A percentile compares a stretch with the other conserved stretches of the same genome.
These are phyloP conservation scores for Fusarium euwallaceae DNA, from an alignment of 2,329 filamentous ascomycete species.

Conservation along the genomic window DNA sequence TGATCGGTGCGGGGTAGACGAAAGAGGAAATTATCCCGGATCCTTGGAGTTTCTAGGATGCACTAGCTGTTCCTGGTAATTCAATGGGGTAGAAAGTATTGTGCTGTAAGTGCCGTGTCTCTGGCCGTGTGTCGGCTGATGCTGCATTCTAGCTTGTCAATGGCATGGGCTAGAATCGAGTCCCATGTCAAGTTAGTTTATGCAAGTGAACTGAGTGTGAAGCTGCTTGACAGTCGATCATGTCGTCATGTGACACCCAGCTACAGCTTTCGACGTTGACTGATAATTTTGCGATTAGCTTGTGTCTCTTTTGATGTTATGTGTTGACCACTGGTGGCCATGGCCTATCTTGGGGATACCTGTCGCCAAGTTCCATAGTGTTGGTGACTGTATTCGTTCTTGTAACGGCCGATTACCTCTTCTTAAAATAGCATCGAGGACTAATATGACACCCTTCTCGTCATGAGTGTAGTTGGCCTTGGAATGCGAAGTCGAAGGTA, in stretches of 20 bases:
- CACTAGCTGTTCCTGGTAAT: neutral
- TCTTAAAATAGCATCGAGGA: no score
- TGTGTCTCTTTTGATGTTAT: neutral
- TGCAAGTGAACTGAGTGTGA: neutral
- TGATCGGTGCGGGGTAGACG: constrained; percentile 4
- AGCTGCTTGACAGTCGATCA: neutral
- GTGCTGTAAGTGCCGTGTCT: neutral
- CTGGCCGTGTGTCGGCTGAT: neutral
- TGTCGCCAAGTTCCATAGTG: neutral
- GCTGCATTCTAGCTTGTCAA: neutral
- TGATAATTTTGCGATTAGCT: neutral
- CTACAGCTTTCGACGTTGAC: no score
- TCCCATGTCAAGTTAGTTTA: neutral
- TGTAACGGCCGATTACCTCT: no score
- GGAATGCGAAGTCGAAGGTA: neutral
- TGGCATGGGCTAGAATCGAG: neutral
- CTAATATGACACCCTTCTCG: neutral
- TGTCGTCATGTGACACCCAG: neutral
- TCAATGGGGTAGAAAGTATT: constrained; percentile 1
- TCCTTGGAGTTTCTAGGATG: neutral
- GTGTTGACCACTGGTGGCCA: neutral
- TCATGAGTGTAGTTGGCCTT: neutral
- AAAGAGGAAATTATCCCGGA: neutral
- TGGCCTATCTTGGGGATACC: no score
- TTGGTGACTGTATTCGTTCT: no score